These are phyloP conservation scores for Aspergillus fumigatiaffinis DNA, from an alignment of 2,329 filamentous ascomycete species.

Conservation along the genomic window DNA sequence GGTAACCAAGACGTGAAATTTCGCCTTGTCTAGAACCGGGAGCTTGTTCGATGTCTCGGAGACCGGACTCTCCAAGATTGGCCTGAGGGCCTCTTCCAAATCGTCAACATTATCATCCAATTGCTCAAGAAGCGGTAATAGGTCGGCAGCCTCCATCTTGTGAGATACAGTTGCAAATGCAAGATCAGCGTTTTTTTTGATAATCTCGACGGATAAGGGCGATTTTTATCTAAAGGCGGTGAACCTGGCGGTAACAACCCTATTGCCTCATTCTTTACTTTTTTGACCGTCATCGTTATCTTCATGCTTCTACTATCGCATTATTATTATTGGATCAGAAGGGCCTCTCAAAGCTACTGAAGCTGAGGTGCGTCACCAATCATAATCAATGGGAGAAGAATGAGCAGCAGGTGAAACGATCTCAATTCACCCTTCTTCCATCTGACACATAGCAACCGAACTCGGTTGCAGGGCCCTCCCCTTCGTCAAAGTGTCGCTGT, in stretches of 20 bases:
- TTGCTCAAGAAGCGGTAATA: slow-evolving; percentile 66
- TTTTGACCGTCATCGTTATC: background rate
- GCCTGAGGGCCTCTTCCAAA: slow-evolving; percentile 68
- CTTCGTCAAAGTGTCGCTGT: slow-evolving; percentile 31
- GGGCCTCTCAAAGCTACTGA: background rate
- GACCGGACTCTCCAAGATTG: slow-evolving; percentile 65
- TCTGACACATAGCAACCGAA: background rate
- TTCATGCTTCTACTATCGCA: background rate
- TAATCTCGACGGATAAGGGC: slow-evolving; percentile 2
- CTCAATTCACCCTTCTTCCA: background rate
- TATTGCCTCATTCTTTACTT: background rate
- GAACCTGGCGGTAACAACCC: slow-evolving; percentile 13
- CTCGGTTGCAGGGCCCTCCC: background rate
- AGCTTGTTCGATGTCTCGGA: slow-evolving; percentile 69
- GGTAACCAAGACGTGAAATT: slow-evolving; percentile 81
- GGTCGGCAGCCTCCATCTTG: slow-evolving; percentile 53
- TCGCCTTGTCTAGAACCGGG: slow-evolving; percentile 90
- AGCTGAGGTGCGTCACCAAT: background rate
- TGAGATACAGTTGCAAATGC: slow-evolving; percentile 3
- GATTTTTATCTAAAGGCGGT: slow-evolving; percentile 22
- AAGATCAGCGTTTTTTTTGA: slow-evolving; percentile 17
- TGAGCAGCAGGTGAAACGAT: background rate
- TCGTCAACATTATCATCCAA: slow-evolving; percentile 76
- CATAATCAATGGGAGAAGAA: background rate
- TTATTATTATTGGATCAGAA: background rate